Evolutionary conservation across 129 eudicot species (phyloP).

Genomic region (Flaveria ramosissima): DNA sequence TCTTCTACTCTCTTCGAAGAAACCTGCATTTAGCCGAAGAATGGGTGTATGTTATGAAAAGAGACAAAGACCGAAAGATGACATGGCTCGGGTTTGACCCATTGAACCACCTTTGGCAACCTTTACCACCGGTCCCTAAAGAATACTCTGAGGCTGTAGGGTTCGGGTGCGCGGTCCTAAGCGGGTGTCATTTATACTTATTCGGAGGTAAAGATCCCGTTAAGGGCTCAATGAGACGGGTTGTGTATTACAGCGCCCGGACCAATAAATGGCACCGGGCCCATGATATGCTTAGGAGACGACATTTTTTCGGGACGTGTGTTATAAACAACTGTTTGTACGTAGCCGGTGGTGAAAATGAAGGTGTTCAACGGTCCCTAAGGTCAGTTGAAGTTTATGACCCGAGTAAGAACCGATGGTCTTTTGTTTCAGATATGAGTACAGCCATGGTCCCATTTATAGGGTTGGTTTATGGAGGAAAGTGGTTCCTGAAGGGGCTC

Average conservation of each 20-base stretch:
- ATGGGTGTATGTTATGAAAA: conserved; percentile 76
- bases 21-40: conserved; percentile 62
- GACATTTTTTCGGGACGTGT: conserved; percentile 79
- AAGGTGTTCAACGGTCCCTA: conserved; percentile 68
- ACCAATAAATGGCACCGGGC: conserved; percentile 90
- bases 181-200: conserved; percentile 75
- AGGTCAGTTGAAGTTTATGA: conserved; percentile 78
- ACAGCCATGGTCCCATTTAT: conserved; percentile 82
- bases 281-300: conserved; percentile 74
- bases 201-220: conserved; percentile 84
- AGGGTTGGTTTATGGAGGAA: conserved; percentile 74
- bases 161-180: conserved; percentile 76
- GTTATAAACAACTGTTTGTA: conserved; percentile 79
- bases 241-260: conserved; percentile 71
- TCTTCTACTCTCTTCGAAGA: conserved; percentile 67
- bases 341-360: conserved; percentile 88
- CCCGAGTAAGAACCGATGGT: conserved; percentile 78
- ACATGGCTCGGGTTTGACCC: conserved; percentile 87
- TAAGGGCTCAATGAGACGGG: conserved; percentile 87
- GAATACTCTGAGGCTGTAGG: conserved; percentile 76
- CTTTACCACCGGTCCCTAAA: conserved; percentile 78
- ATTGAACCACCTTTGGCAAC: conserved; percentile 67
- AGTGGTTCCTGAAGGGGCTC: conserved; percentile 79
- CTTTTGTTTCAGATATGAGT: conserved; percentile 70
- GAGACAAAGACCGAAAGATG: conserved; percentile 71